Evolutionary conservation across 345 rosid genomes (phyloP).

Genomic region (Heritiera fomes): DNA sequence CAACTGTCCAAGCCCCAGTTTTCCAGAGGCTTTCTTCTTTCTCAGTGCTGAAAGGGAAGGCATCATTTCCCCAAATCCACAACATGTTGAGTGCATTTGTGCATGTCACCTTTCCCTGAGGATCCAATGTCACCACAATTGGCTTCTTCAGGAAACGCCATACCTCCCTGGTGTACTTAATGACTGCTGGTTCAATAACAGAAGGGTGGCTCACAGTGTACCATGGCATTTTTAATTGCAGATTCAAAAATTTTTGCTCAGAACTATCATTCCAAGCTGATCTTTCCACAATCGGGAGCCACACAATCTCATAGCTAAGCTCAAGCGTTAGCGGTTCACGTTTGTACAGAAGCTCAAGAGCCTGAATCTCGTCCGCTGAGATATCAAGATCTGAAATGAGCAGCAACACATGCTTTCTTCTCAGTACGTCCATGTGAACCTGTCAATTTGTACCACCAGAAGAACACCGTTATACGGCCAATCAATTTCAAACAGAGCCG

Average conservation of each 20-base stretch:
- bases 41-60: slow-evolving; percentile 69
- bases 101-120: slow-evolving; percentile 70
- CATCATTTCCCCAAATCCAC: slow-evolving; percentile 74
- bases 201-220: slow-evolving; percentile 60
- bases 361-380: slow-evolving; percentile 33
- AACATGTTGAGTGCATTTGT: slow-evolving; percentile 82
- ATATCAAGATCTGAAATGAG: slow-evolving; percentile 56
- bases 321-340: slow-evolving; percentile 12
- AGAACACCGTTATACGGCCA: neutral
- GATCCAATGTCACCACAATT: slow-evolving; percentile 70
- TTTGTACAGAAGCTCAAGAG: slow-evolving; percentile 29
- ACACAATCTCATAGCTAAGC: slow-evolving; percentile 35
- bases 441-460: slow-evolving; percentile 25
- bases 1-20: slow-evolving; percentile 57
- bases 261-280: slow-evolving; percentile 32
- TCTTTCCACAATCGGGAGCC: slow-evolving; percentile 48
- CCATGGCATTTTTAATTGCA: slow-evolving; percentile 68
- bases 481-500: neutral
- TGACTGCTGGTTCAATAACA: slow-evolving; percentile 48
- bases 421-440: slow-evolving; percentile 68
- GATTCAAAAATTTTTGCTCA: slow-evolving; percentile 29
- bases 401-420: slow-evolving; percentile 70
- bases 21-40: slow-evolving; percentile 69
- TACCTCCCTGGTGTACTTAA: slow-evolving; percentile 53
- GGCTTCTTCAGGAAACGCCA: slow-evolving; percentile 76